Percentiles rank a stretch among this genome's conserved stretches.
These are phyloP conservation scores for Dentipellis sp. DNA, from an alignment of 768 basidiomycete species.

Conservation along the genomic window DNA sequence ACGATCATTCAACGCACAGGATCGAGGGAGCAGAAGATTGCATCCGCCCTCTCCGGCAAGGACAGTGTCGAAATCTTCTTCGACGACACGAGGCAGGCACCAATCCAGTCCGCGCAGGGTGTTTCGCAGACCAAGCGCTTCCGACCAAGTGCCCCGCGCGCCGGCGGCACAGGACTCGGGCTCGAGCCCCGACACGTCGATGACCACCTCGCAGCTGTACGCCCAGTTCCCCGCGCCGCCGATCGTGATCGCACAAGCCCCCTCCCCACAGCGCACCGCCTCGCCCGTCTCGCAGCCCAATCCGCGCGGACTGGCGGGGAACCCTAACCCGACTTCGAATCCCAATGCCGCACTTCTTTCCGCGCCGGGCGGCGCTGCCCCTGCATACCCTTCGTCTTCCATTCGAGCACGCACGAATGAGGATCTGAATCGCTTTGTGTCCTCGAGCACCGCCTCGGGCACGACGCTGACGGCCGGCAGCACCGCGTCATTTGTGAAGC, in stretches of 20 bases:
- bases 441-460: constrained; percentile 75
- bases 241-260: constrained; percentile 15
- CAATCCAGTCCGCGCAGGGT: neutral
- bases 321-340: constrained; percentile 1
- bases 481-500: constrained; percentile 78
- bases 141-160: constrained; percentile 28
- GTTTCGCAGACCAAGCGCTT: neutral
- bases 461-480: constrained; percentile 66
- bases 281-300: constrained; percentile 3
- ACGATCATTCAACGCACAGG: neutral
- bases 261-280: constrained; percentile 13
- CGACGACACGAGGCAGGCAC: constrained; percentile 17
- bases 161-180: constrained; percentile 31
- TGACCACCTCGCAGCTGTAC: constrained; percentile 23
- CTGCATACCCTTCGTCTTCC: constrained; percentile 41
- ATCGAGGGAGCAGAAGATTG: neutral
- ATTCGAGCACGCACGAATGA: constrained; percentile 45
- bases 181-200: constrained; percentile 25
- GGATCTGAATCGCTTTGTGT: constrained; percentile 84
- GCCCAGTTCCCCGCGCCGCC: constrained; percentile 22
- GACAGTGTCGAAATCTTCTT: neutral
- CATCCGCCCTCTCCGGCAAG: neutral
- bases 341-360: constrained; percentile 11
- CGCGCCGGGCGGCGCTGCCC: constrained; percentile 13
- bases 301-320: neutral